Base-by-base conservation (phyloP, 331 rosid species). In the Quercus tomentella region DNA sequence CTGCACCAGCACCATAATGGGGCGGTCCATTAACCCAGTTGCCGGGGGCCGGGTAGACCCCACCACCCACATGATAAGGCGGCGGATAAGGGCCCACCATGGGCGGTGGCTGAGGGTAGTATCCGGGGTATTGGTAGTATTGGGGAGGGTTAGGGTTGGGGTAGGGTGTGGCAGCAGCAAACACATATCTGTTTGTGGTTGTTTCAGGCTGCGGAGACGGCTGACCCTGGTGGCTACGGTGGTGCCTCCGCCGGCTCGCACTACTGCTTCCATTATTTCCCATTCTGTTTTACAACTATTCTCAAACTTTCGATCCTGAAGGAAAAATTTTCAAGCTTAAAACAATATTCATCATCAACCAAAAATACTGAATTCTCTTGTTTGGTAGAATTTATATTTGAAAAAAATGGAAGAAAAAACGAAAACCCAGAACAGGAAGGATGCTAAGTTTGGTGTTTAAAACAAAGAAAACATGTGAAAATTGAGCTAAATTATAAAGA, bases 201-300 rank as follows among this genome's bases (percentile, higher is more conserved):
- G 5, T 16, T 63, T 74, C 72, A 25, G 82, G 58, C 30, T 37
- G 82, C 15, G 70, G 81, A 1, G 35, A 77, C 21, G 33, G 31
- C 62, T 70, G 83, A 45, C 74, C 31, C 16, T 28, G 76, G 4
- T 65, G 79, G 73, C 9, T 54, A 43, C 84, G 75, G 30, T 73
- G 75, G 30, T 73, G 80, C 81, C 85, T 83, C 70, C 85, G 81
- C 56, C 77, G 80, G 57, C 83, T 68, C 6, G 67, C 21, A 45
- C 77, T 23, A 45, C 22, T 70, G 81, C 86, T 77, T 18, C 77
- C 84, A 15, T n/a, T 52, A 72, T 82, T 87, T 22, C 90, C 88
- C 88, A 84, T 87, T 25, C 10, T 30, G 26, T 62, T 37, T 5
- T 30, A 49, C 73, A 2, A 8, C 31, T 7, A 5, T 65, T 74